These are phyloP conservation scores for Microdochium trichocladiopsis DNA, from an alignment of 2,329 filamentous ascomycete species.

Conservation along the genomic window DNA sequence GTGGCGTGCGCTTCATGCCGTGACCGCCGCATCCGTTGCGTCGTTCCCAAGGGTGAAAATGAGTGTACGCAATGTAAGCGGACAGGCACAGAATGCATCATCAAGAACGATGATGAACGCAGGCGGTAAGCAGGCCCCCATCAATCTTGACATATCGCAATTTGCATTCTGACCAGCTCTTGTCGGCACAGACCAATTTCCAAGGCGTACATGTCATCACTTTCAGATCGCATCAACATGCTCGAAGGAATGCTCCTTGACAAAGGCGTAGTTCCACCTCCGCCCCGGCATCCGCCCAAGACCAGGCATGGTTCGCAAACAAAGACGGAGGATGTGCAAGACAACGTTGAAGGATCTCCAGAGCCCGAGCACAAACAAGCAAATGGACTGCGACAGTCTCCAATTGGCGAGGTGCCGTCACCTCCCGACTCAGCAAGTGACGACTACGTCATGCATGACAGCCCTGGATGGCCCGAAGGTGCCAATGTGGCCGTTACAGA, in stretches of 20 bases:
- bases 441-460: conserved; percentile 18
- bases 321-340: conserved; percentile 4
- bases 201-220: conserved; percentile 49
- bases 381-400: neutral
- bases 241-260: conserved; percentile 44
- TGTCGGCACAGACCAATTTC: conserved; percentile 49
- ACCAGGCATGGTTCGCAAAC: conserved; percentile 30
- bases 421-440: conserved; percentile 24
- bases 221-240: conserved; percentile 45
- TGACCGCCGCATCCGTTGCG: conserved; percentile 38
- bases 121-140: conserved; percentile 32
- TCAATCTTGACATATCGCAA: too few relatives aligned
- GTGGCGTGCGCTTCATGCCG: conserved; percentile 49
- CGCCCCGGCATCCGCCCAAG: conserved; percentile 45
- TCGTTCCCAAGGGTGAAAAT: conserved; percentile 42
- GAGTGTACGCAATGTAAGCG: conserved; percentile 46
- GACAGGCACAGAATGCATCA: conserved; percentile 42
- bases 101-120: conserved; percentile 51
- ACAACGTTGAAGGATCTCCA: neutral
- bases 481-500: neutral
- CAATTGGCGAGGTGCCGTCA: conserved; percentile 16
- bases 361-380: neutral
- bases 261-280: conserved; percentile 39
- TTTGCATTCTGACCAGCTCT: too few relatives aligned
- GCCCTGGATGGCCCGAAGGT: conserved; percentile 1